Evolutionary conservation across 306 rosid species (phyloP).

Genomic region (Erythrophleum fordii): DNA sequence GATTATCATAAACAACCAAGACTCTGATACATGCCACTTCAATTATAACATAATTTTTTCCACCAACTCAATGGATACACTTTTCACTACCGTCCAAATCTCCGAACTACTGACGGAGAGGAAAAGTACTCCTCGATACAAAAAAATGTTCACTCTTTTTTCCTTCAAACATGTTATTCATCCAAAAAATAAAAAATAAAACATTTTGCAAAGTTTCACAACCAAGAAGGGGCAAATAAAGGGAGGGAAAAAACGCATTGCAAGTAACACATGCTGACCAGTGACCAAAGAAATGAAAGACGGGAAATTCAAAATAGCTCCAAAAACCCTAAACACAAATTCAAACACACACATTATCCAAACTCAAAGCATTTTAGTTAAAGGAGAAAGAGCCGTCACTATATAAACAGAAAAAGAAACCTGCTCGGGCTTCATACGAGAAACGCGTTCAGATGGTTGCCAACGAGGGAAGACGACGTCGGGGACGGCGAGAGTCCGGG

Average conservation of each 20-base stretch:
- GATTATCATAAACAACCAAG: conserved; percentile 3
- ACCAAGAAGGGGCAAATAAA: not conserved
- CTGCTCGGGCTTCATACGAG: conserved; percentile 73
- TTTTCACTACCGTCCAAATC: not conserved
- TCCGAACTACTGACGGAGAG: not conserved
- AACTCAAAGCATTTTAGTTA: conserved; percentile 25
- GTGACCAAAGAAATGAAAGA: not conserved
- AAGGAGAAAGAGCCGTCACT: too few relatives aligned
- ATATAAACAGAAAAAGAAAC: conserved; percentile 30
- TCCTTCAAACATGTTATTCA: not conserved
- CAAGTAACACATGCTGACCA: not conserved
- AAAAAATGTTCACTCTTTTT: not conserved
- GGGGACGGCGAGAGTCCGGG: conserved; percentile 45
- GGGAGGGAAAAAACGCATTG: not conserved
- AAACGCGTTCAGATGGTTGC: conserved; percentile 88
- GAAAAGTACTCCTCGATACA: not conserved
- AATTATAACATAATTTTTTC: conserved; percentile 4
- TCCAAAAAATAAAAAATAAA: not conserved
- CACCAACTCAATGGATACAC: not conserved
- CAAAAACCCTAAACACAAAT: conserved; percentile 41
- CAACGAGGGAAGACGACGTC: conserved; percentile 63
- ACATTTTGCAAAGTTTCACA: not conserved
- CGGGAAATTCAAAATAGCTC: not conserved
- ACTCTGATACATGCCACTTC: not conserved
- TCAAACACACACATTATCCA: conserved; percentile 1